Conservation (phyloP, 495 filamentous ascomycete genomes). For the Achaetomiella virescens region DNA sequence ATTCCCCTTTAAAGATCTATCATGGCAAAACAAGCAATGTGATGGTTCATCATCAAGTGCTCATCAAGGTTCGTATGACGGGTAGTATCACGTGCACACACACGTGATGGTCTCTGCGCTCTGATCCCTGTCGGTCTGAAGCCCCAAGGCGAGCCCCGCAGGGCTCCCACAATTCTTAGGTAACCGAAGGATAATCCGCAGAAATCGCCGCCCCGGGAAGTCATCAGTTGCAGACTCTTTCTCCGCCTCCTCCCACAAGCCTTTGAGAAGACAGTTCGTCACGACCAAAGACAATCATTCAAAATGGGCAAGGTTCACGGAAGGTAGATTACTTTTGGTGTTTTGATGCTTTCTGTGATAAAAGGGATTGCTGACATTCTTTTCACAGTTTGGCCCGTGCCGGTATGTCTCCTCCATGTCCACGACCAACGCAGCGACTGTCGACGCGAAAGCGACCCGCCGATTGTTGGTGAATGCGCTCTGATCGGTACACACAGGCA, state of each 20-base stretch:
- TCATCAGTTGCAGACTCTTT: slow-evolving; percentile 9
- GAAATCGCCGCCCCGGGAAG: slow-evolving; percentile 11
- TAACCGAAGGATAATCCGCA: slow-evolving; percentile 21
- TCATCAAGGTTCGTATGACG: no score
- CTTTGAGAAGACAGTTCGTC: slow-evolving; percentile 9
- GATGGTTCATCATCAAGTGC: no score
- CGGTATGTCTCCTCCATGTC: slow-evolving; percentile 24
- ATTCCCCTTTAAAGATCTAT: no score
- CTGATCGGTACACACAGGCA: slow-evolving; percentile 28
- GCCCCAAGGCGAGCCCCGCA: slow-evolving; percentile 28
- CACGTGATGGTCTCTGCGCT: not conserved
- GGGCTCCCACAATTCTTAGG: slow-evolving; percentile 25
- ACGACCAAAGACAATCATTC: slow-evolving; percentile 22
- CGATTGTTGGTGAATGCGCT: not conserved
- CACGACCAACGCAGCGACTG: not conserved
- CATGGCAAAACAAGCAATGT: no score
- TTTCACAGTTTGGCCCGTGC: slow-evolving; percentile 31
- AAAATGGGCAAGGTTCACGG: slow-evolving; percentile 39
- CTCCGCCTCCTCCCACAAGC: slow-evolving; percentile 10
- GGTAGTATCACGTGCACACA: slow-evolving; percentile 3
- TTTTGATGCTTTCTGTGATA: not conserved
- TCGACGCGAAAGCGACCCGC: slow-evolving; percentile 5
- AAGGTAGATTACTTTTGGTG: slow-evolving; percentile 16
- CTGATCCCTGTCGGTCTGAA: slow-evolving; percentile 10
- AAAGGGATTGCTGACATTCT: slow-evolving; percentile 10